Evolutionary conservation across 495 filamentous ascomycete species (phyloP).

Genomic region (Hypomontagnella monticulosa): DNA sequence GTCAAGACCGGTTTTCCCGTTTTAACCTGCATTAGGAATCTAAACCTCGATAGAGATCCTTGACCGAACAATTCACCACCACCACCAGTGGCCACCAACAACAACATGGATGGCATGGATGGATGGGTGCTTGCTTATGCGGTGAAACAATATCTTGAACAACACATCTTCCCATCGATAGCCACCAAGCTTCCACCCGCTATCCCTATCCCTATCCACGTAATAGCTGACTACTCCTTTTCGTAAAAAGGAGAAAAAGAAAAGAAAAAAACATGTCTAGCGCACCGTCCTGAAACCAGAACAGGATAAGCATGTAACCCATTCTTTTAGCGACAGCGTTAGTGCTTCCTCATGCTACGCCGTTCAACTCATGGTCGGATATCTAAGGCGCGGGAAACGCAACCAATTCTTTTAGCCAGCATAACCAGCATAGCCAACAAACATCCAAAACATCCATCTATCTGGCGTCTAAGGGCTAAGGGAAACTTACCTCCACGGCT

Average conservation of each 20-base stretch:
- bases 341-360: constrained; percentile 32
- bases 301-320: constrained; percentile 28
- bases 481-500: constrained; percentile 3
- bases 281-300: constrained; percentile 18
- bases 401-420: constrained; percentile 27
- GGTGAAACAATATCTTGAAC: constrained; percentile 42
- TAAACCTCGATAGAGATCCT: constrained; percentile 14
- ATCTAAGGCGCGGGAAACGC: constrained; percentile 23
- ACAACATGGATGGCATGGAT: constrained; percentile 2
- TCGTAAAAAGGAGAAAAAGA: neutral
- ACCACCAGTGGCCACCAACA: neutral
- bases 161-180: constrained; percentile 31
- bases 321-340: constrained; percentile 33
- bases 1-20: neutral
- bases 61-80: constrained; percentile 33
- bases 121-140: constrained; percentile 31
- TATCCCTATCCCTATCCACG: constrained; percentile 14
- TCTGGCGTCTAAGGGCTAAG: constrained; percentile 12
- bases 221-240: constrained; percentile 16
- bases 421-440: too few relatives aligned
- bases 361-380: constrained; percentile 25
- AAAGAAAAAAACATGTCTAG: constrained; percentile 15
- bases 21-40: too few relatives aligned
- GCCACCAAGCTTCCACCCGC: constrained; percentile 1
- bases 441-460: neutral